Conservation (phyloP, 148 eudicot species). For the Camellia granthamiana region DNA sequence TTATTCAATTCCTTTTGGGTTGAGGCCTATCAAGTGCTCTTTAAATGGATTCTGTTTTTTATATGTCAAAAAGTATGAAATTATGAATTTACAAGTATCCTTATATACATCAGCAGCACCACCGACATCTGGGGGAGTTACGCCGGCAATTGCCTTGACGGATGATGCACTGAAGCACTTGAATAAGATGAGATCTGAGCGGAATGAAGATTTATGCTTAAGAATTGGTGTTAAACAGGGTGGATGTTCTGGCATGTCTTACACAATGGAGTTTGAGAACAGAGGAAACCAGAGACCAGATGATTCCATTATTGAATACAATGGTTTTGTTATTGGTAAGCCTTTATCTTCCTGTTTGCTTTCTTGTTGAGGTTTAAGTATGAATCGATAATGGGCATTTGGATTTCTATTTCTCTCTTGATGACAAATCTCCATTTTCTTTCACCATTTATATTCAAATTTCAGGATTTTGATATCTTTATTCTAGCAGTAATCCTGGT, state of each 20-base stretch:
- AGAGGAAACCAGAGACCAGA: slow-evolving; percentile 36
- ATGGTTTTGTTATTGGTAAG: too few relatives aligned
- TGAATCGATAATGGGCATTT: too few relatives aligned
- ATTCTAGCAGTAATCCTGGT: not conserved
- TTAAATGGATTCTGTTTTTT: not conserved
- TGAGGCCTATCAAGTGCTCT: not conserved
- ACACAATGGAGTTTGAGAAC: slow-evolving; percentile 94
- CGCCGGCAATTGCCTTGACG: slow-evolving; percentile 79
- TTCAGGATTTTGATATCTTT: too few relatives aligned
- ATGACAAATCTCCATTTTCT: too few relatives aligned
- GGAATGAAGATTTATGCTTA: slow-evolving; percentile 70
- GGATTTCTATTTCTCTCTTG: too few relatives aligned
- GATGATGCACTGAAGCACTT: slow-evolving; percentile 84
- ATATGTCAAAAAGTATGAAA: not conserved
- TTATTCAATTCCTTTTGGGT: not conserved
- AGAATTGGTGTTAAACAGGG: slow-evolving; percentile 98
- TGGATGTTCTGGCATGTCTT: slow-evolving; percentile 99
- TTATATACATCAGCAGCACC: slow-evolving; percentile 61
- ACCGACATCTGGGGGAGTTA: slow-evolving; percentile 55
- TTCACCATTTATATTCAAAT: too few relatives aligned
- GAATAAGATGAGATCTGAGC: slow-evolving; percentile 75
- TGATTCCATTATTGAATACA: too few relatives aligned
- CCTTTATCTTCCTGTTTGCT: too few relatives aligned
- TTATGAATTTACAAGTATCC: not conserved
- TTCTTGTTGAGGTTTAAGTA: too few relatives aligned